A percentile compares a stretch with the other conserved stretches of the same genome.
These are phyloP conservation scores for Hypoxylon subgilvum DNA, from an alignment of 495 filamentous ascomycete species.

Conservation along the genomic window DNA sequence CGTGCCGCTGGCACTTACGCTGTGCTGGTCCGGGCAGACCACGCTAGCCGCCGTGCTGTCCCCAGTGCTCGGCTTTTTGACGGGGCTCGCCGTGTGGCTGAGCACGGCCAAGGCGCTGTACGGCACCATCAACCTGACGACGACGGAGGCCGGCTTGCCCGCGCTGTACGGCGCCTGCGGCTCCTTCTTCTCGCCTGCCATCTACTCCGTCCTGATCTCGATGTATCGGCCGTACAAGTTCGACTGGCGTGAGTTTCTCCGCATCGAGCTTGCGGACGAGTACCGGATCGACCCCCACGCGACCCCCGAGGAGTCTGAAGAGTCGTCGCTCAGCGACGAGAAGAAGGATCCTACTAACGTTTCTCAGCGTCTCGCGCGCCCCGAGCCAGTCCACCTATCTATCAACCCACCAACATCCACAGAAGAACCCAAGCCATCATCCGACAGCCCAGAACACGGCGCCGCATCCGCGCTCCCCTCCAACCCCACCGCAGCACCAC, in stretches of 20 bases:
- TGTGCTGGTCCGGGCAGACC: conserved; percentile 78
- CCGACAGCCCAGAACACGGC: not conserved
- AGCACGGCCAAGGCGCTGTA: conserved; percentile 74
- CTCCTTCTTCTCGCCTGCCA: conserved; percentile 69
- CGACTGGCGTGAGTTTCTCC: conserved; percentile 57
- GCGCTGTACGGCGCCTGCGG: conserved; percentile 73
- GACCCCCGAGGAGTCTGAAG: conserved; percentile 48
- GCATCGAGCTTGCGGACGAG: conserved; percentile 42
- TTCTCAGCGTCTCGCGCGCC: not conserved
- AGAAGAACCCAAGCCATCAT: not conserved
- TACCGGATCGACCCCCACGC: conserved; percentile 67
- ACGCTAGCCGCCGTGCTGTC: conserved; percentile 68
- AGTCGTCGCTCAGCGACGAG: conserved; percentile 18
- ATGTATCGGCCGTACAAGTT: conserved; percentile 53
- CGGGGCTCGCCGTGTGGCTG: conserved; percentile 77
- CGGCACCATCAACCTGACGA: conserved; percentile 70
- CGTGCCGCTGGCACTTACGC: conserved; percentile 72
- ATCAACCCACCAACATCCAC: conserved; percentile 3
- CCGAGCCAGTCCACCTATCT: conserved; percentile 8
- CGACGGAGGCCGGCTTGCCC: conserved; percentile 73
- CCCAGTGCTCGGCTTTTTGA: conserved; percentile 71
- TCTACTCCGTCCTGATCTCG: conserved; percentile 56
- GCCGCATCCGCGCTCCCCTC: too few relatives aligned
- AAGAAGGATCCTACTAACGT: conserved; percentile 7
- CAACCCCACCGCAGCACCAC: too few relatives aligned